Base-by-base conservation (phyloP, 805 yeast genomes). In the Saturnispora diversa region DNA sequence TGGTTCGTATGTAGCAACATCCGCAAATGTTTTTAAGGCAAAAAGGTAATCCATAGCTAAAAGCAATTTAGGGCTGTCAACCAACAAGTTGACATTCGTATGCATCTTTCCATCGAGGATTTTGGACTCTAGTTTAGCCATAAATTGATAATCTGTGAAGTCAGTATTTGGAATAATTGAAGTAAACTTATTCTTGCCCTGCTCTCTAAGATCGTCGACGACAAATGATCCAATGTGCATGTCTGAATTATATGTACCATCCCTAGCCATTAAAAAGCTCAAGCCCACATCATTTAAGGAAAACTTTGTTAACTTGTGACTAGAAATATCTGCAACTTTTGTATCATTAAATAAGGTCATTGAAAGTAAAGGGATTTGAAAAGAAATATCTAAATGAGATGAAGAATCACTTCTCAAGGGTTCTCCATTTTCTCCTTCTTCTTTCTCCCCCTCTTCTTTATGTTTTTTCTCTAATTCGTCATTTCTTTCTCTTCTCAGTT, bases 41-140 rank as follows among this genome's bases (percentile, higher is more conserved):
- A 88, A 74, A 26, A 90, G 53, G 58, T 85, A 88, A 54, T 88
- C 97, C 49, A 92, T 63, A 0, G 97, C 96, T 22, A 92, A 57
- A 36, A 92, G 77, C 9, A 82, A 71, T 43, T 73, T 74, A 0
- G 97, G 97, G 46, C 80, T 82, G 44, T 85, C 94, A 9, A 90
- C 70, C 0, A 86, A 75, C 4, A 82, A 54, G 52, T 78, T 69
- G 3, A 73, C 55, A 29, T 33, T 13, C 11, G 33, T 33, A 16
- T 74, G 31, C 4, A 42, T 34, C 11, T 24, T 70, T 5, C 74
- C 66, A 27, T 68, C 60, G 39, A 62, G 68, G 0, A 78, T 66
- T 12, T 28, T 15, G 6, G 38, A 39, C 0, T 61, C 50, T 0
- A 73, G 65, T 15, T 67, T 65, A 2, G 83, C 76, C 63, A 74